These are phyloP conservation scores for Neurospora discreta DNA, from an alignment of 495 filamentous ascomycete species.

Conservation along the genomic window DNA sequence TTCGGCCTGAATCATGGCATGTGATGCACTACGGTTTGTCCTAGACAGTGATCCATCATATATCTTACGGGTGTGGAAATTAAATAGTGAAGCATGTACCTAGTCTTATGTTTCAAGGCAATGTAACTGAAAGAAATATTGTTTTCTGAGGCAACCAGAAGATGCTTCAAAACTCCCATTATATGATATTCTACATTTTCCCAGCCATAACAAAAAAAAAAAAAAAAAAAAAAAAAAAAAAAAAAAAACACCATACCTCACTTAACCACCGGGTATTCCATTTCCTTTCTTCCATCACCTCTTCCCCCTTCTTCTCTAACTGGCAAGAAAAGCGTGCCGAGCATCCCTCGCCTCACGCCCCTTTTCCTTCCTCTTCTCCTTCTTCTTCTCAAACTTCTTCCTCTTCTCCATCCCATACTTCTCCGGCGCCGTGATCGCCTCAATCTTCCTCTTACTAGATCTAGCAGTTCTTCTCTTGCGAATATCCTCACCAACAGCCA, in stretches of 20 bases:
- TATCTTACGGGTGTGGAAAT: background rate
- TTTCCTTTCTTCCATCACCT: background rate
- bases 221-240: background rate
- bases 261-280: background rate
- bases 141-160: background rate
- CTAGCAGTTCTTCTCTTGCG: slow-evolving; percentile 58
- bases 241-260: background rate
- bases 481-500: slow-evolving; percentile 55
- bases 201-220: background rate
- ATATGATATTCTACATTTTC: background rate
- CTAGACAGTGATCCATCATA: background rate
- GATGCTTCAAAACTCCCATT: background rate
- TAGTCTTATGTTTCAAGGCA: background rate
- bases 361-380: slow-evolving; percentile 68
- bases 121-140: background rate
- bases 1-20: background rate
- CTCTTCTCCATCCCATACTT: slow-evolving; percentile 65
- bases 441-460: slow-evolving; percentile 73
- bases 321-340: slow-evolving; percentile 28
- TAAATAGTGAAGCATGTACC: background rate
- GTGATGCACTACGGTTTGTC: background rate
- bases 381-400: slow-evolving; percentile 77
- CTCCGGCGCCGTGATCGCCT: slow-evolving; percentile 73
- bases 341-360: slow-evolving; percentile 54
- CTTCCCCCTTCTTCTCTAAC: background rate